Conservation (phyloP, 1,139 yeast genomes). For the Saccharomyces pastorianus region DNA sequence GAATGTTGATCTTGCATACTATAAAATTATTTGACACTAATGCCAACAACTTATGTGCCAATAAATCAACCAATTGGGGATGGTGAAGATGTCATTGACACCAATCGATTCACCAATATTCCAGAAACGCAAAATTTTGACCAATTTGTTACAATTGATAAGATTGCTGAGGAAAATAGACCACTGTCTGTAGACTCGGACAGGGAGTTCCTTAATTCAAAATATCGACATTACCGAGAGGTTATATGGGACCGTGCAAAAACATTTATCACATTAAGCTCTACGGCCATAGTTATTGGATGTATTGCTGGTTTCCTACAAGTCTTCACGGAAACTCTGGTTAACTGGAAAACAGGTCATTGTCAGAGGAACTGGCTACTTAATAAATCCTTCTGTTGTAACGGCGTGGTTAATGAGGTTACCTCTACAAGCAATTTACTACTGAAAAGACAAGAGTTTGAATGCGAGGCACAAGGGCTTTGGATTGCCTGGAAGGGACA, state of each 20-base stretch:
- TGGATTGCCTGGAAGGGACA: constrained; percentile 53
- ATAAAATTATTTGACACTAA: neutral
- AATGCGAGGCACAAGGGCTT: constrained; percentile 37
- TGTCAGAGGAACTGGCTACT: constrained; percentile 65
- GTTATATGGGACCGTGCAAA: constrained; percentile 47
- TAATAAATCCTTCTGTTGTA: constrained; percentile 74
- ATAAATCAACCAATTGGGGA: neutral
- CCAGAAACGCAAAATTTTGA: constrained; percentile 40
- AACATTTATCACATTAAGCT: constrained; percentile 62
- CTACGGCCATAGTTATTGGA: constrained; percentile 73
- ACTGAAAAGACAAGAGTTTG: constrained; percentile 28
- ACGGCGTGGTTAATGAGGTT: constrained; percentile 27
- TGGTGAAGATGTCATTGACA: constrained; percentile 4
- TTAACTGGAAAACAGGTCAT: constrained; percentile 69
- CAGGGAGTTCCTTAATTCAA: constrained; percentile 7
- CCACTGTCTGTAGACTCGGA: constrained; percentile 8
- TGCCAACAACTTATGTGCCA: neutral
- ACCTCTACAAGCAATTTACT: constrained; percentile 4
- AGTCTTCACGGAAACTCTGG: constrained; percentile 78
- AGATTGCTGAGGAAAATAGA: constrained; percentile 64
- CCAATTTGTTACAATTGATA: constrained; percentile 66
- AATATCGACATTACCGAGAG: constrained; percentile 19
- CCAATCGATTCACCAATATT: constrained; percentile 8
- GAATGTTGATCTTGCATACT: neutral
- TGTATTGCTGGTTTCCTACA: constrained; percentile 73